Base-by-base conservation (phyloP, 2,329 filamentous ascomycete genomes). In the Boeremia exigua region DNA sequence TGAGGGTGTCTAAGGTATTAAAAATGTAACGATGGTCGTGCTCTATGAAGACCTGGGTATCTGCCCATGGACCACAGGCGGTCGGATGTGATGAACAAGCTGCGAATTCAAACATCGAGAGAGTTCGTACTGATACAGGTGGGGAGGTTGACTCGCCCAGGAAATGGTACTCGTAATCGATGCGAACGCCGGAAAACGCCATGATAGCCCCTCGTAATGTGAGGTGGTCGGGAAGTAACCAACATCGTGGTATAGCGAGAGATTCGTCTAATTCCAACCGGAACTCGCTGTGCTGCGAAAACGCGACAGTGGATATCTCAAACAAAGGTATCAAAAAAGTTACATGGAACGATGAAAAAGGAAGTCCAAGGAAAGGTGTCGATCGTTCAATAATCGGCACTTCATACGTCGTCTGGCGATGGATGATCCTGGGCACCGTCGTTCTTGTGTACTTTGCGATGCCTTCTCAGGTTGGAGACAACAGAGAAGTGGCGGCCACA, bases 401-500 rank as follows among this genome's bases (percentile, higher is more conserved):
- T 49, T 70, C 67, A 78, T 43, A 70, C 73, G 46, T 82, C 80
- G 32, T 81, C 80, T 4, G 80, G 79, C 3, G 80, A 82, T 27
- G 79, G 72, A 56, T 80, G 78, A 59, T 76, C 76, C 48, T 77
- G 74, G 42, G 62, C 70, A 43, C 75, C 75, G 48, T 91, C 89
- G 67, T 88, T 88, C 78, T 92, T 95, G 82, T 99, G 95, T 43
- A 98, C 94, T 80, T 98, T 98, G 73, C 92, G 90, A 79, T 99
- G 95, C 69, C 95, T 86, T 62, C 95, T 88, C 52, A 98, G 81
- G 75, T 99, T 99, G 39, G 93, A 97, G 19, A 98, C 95, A 25
- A 98, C 95, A 0, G 94, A 98, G 77, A 99, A 98, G 71, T 96
- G 91, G 67, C 95, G 88, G 34, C 94, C 94, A 73, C 95, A 99